Evolutionary conservation across 257 asterid species (phyloP), one percentile per base, ranked within the genome.

Genomic region (Penstemon eatonii): DNA sequence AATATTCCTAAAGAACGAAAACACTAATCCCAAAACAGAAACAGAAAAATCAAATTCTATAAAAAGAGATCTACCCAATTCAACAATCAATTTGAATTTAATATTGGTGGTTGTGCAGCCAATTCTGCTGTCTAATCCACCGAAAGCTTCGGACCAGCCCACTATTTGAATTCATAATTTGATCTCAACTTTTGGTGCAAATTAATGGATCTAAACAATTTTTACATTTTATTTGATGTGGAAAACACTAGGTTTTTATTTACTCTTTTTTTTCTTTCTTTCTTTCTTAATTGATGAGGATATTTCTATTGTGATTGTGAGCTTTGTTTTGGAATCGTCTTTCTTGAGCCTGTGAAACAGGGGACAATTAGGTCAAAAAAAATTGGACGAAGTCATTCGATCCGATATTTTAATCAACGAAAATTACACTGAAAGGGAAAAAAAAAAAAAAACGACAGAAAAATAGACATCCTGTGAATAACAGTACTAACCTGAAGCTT

Each of bases 81-180:
- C 38, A 45, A 44, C 53, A 39, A 6, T 44, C 15, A 10, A 43
- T 42, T 18, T 44, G 18, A 19, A 59, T 62, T 43, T 3, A 25
- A 43, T 43, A 42, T 60, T 9, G 62, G 73, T 76, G 39, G 73
- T 65, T 75, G 73, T 15, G 64, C 9, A 55, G 76, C 61, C 56
- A 6, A 60, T 65, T 76, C 55, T 63, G 50, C 69, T 67, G 81
- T 71, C 76, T 60, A 71, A 61, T 76, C 77, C 81, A 66, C 77
- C 76, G 67, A 76, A 71, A 67, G 77, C 40, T 46, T 49, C 15
- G 9, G 41, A 39, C 19, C 15, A 53, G n/a, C 39, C 41, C 52
- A 61, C 19, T 42, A 13, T 60, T 60, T 43, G 7, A 49, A 36
- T 52, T 52, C 51, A 40, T 65, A 42, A 51, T 18, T 13, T 15